These are phyloP conservation scores for Termitomyces bulborhizus DNA, from an alignment of 768 basidiomycete genomes.

Conservation along the genomic window DNA sequence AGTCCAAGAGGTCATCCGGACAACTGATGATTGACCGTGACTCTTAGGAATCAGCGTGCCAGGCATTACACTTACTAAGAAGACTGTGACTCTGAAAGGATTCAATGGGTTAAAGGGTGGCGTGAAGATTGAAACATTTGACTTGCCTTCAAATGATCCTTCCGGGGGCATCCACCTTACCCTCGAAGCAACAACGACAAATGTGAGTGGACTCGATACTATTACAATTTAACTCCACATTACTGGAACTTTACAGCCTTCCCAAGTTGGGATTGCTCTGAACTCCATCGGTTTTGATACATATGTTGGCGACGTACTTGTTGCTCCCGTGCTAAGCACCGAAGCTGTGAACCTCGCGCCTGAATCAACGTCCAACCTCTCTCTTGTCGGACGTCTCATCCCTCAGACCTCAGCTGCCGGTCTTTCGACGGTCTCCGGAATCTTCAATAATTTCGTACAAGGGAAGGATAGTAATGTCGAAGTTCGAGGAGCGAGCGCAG, in stretches of 20 bases:
- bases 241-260: conserved; percentile 37
- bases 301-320: conserved; percentile 42
- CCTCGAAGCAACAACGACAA: conserved; percentile 50
- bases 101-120: conserved; percentile 62
- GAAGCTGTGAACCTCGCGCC: conserved; percentile 50
- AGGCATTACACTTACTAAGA: conserved; percentile 47
- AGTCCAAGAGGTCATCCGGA: conserved; percentile 2
- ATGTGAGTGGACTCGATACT: conserved; percentile 34
- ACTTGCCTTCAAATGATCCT: conserved; percentile 65
- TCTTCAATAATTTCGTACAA: conserved; percentile 71
- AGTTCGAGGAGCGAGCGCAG: conserved; percentile 55
- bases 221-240: not conserved
- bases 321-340: conserved; percentile 51
- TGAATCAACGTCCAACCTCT: conserved; percentile 41
- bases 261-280: conserved; percentile 68
- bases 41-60: conserved; percentile 48
- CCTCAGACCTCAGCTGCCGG: conserved; percentile 50
- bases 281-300: conserved; percentile 57
- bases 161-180: conserved; percentile 67
- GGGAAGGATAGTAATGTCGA: conserved; percentile 54
- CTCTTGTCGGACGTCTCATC: conserved; percentile 57
- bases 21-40: not conserved
- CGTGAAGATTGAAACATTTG: conserved; percentile 60
- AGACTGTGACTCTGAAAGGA: conserved; percentile 59
- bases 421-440: conserved; percentile 49